Base-by-base conservation (phyloP, 192 early-diverging fungal genomes). In the Podila clonocystis region DNA sequence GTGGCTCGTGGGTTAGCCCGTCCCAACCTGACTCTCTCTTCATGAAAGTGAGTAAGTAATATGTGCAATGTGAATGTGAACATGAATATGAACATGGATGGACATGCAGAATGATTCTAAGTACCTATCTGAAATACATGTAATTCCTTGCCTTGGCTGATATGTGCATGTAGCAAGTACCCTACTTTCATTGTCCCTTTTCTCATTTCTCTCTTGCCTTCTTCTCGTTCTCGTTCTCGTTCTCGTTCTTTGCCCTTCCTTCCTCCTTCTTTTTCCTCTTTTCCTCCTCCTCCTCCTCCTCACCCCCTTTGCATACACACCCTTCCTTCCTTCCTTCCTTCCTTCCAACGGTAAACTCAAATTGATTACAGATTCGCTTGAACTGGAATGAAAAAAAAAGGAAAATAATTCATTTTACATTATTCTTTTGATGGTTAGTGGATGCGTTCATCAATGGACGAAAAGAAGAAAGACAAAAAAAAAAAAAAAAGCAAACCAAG, bases 291-390 rank as follows among this genome's bases (percentile, higher is more conserved):
- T n/a, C 22, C 15, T 24, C 52, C n/a, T 55, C 24, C n/a, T 7
- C 24, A 0, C 52, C 20, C 52, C 20, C 24, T 55, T 55, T 55
- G 52, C 24, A 45, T 45, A 45, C 41, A 45, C 41, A 45, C 41
- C 24, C 24, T 26, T 24, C 24, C 11, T 55, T 55, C 24, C 24
- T 55, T 55, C 22, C 50, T 50, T 22, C 34, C 20, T 26, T 24
- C 24, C 24, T 55, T 55, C n/a, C 52, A 55, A n/a, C 52, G 52
- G 52, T n/a, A 55, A 55, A 55, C 52, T 55, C 52, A 55, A 55
- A 55, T 55, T 55, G 52, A 55, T 55, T 55, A 55, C 52, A n/a
- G 52, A 24, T 55, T 55, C 52, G 52, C 24, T 55, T 55, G 52
- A 55, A 55, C 52, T 55, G 52, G 52, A 55, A 55, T 55, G 52